A percentile compares a stretch with the other conserved stretches of the same genome.
phyloP scores from a whole-genome alignment of 1,284 basidiomycete species.

The Leccinum pseudoinsigne region DNA sequence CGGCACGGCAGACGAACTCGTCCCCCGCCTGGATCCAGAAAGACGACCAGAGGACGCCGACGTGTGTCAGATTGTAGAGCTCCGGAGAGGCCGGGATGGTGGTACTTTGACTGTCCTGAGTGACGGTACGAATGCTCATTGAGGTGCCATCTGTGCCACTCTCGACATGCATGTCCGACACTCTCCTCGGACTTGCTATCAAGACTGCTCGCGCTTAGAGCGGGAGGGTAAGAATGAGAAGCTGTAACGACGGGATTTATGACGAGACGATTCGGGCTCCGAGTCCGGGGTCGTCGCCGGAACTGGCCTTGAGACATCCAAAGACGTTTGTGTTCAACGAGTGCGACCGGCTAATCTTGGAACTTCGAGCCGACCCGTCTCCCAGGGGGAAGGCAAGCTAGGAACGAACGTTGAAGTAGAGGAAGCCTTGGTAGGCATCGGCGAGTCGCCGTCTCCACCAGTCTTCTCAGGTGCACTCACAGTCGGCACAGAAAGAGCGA shows the following conservation, averaged over 20 bases:
- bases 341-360: not conserved
- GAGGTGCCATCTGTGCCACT: slow-evolving; percentile 24
- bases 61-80: slow-evolving; percentile 12
- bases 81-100: slow-evolving; percentile 9
- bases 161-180: slow-evolving; percentile 4
- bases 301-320: not conserved
- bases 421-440: not conserved
- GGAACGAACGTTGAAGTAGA: not conserved
- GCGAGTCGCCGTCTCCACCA: not conserved
- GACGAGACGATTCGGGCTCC: slow-evolving; percentile 3
- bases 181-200: not conserved
- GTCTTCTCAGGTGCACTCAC: slow-evolving; percentile 1
- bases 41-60: slow-evolving; percentile 10
- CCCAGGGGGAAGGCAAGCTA: not conserved
- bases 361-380: not conserved
- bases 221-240: slow-evolving; percentile 29
- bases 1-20: slow-evolving; percentile 12
- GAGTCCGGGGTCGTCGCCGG: not conserved
- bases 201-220: slow-evolving; percentile 14
- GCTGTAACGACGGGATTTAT: slow-evolving; percentile 23
- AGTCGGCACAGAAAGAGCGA: not conserved
- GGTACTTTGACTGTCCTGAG: slow-evolving; percentile 26
- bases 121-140: slow-evolving; percentile 27
- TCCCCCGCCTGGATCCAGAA: slow-evolving; percentile 2
- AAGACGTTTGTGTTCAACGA: not conserved